phyloP scores from a whole-genome alignment of 495 filamentous ascomycete genomes.

The Aspergillus steynii region DNA sequence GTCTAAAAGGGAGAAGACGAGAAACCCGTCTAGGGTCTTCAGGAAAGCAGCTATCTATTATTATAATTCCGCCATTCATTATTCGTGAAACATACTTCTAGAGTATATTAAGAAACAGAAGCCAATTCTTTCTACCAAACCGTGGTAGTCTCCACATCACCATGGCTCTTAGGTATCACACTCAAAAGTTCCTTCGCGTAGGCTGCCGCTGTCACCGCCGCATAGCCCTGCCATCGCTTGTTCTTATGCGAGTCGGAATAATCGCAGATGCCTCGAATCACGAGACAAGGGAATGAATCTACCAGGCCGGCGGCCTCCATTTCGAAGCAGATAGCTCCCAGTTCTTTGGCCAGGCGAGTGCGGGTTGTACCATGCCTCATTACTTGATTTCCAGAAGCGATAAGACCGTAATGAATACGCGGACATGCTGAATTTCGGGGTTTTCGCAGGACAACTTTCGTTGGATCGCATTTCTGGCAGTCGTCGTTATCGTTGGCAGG shows the following conservation, averaged over 20 bases:
- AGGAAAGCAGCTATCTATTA: no score
- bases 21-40: no score
- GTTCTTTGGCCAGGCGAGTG: conserved; percentile 9
- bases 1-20: no score
- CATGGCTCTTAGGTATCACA: background rate
- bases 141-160: background rate
- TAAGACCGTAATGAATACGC: conserved; percentile 23
- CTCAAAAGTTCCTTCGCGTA: conserved; percentile 32
- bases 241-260: conserved; percentile 9
- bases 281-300: conserved; percentile 3
- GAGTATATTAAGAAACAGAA: no score
- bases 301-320: conserved; percentile 8
- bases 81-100: no score
- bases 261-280: conserved; percentile 11
- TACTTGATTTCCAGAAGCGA: conserved; percentile 20
- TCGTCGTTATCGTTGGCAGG: no score
- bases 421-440: no score
- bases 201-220: conserved; percentile 30
- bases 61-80: no score
- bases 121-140: no score
- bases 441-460: no score
- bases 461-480: no score
- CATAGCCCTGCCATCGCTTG: conserved; percentile 18
- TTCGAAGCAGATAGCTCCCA: conserved; percentile 28
- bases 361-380: conserved; percentile 16